These are phyloP conservation scores for Diaporthe citri DNA, from an alignment of 2,329 filamentous ascomycete species.

Conservation along the genomic window DNA sequence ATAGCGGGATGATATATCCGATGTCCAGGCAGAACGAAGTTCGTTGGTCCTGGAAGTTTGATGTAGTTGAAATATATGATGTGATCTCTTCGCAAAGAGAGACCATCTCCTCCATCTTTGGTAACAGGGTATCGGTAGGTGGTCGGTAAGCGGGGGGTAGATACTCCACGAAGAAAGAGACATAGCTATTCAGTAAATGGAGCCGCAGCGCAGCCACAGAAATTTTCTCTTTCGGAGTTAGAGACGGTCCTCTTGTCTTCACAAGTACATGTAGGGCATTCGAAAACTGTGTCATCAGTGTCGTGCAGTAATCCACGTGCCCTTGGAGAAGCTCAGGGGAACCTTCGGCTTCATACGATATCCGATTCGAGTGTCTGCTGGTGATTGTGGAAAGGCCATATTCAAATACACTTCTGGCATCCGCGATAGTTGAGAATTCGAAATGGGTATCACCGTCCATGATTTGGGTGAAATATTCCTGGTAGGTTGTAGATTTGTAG, in stretches of 20 bases:
- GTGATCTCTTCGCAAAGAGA: background rate
- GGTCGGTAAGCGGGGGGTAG: background rate
- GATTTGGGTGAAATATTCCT: background rate
- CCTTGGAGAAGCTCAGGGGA: background rate
- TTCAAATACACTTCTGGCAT: background rate
- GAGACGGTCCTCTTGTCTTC: background rate
- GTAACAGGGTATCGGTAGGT: background rate
- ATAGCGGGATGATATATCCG: background rate
- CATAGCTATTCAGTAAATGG: slow-evolving; percentile 5
- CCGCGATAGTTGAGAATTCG: background rate
- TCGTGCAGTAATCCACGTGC: background rate
- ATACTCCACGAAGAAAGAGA: background rate
- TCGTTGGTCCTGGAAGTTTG: background rate
- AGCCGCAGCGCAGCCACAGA: slow-evolving; percentile 5
- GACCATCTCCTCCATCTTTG: slow-evolving; percentile 1
- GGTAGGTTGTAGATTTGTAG: background rate
- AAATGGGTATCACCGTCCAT: background rate
- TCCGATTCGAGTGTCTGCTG: background rate
- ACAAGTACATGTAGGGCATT: background rate
- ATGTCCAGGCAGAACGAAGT: slow-evolving; percentile 4
- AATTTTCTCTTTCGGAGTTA: background rate
- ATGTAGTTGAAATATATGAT: background rate
- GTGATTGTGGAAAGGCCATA: background rate
- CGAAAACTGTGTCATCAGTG: background rate
- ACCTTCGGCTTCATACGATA: too few species aligned